Conservation (phyloP, 2,329 filamentous ascomycete genomes). For the Pseudopithomyces maydicus region DNA sequence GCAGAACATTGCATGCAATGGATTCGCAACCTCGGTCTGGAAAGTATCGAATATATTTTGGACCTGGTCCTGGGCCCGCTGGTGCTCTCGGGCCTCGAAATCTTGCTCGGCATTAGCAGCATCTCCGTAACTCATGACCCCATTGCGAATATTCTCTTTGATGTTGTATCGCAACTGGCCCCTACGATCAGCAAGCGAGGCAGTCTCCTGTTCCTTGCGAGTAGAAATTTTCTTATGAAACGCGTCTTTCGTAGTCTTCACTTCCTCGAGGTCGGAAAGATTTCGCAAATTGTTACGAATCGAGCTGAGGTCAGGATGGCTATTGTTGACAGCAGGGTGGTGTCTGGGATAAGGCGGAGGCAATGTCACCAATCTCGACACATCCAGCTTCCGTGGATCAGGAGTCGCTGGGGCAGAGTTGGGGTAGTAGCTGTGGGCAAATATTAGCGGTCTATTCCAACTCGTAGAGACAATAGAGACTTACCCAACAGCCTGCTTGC, state of each 20-base stretch:
- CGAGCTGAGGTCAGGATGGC: conserved; percentile 82
- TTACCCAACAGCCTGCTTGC: conserved; percentile 45
- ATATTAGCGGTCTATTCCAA: neutral
- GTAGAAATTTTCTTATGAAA: conserved; percentile 57
- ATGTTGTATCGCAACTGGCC: conserved; percentile 74
- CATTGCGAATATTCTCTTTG: conserved; percentile 76
- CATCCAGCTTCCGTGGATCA: conserved; percentile 70
- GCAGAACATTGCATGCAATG: conserved; percentile 79
- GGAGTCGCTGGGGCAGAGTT: conserved; percentile 51
- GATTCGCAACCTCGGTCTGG: conserved; percentile 80
- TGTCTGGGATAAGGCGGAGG: conserved; percentile 94
- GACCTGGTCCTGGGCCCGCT: conserved; percentile 71
- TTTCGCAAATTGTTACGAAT: conserved; percentile 76
- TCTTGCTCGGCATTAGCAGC: conserved; percentile 82
- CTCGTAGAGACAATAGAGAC: neutral
- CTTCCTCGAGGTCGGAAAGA: conserved; percentile 74
- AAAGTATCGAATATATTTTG: conserved; percentile 85
- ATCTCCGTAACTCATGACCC: conserved; percentile 80
- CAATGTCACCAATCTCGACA: conserved; percentile 88
- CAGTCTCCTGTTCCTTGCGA: conserved; percentile 58
- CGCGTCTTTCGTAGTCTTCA: conserved; percentile 68
- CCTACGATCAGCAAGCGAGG: conserved; percentile 64
- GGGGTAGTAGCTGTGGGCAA: conserved; percentile 20
- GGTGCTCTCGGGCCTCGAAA: conserved; percentile 71
- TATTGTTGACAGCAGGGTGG: conserved; percentile 94